These are phyloP conservation scores for Coprinellus micaceus DNA, from an alignment of 768 basidiomycete species.

Conservation along the genomic window DNA sequence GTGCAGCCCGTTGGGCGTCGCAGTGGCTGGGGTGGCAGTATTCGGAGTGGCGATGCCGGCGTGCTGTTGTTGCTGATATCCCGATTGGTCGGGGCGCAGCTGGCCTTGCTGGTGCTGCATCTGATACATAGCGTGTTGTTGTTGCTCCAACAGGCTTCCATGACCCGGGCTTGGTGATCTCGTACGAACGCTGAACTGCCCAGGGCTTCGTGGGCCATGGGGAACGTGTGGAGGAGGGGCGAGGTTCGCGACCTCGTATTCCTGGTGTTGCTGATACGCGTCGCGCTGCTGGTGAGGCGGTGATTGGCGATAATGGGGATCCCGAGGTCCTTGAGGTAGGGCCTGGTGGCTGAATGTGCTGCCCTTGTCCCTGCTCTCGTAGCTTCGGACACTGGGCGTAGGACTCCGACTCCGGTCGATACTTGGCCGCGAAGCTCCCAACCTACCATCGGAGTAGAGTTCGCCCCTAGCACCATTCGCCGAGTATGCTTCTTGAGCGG, in stretches of 20 bases:
- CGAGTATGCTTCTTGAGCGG: too few relatives aligned
- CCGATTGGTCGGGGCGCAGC: too few relatives aligned
- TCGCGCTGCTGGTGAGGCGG: not conserved
- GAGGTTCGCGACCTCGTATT: constrained; percentile 28
- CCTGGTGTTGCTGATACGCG: constrained; percentile 20
- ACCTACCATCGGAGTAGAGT: too few relatives aligned
- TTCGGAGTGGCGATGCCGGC: constrained; percentile 7
- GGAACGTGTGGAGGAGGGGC: constrained; percentile 68
- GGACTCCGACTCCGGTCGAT: too few relatives aligned
- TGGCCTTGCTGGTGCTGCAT: too few relatives aligned
- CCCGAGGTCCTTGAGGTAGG: not conserved
- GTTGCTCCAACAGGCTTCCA: too few relatives aligned
- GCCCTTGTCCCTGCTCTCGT: too few relatives aligned
- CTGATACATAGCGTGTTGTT: too few relatives aligned
- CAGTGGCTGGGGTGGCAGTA: not conserved
- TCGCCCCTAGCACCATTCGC: too few relatives aligned
- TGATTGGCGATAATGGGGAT: not conserved
- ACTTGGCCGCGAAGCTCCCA: too few relatives aligned
- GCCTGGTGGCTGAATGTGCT: not conserved
- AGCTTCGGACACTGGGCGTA: too few relatives aligned
- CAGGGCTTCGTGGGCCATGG: constrained; percentile 67
- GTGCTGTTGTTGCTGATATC: constrained; percentile 25
- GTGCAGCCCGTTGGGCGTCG: not conserved
- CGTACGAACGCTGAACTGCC: constrained; percentile 43
- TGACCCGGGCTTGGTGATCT: too few relatives aligned